Conservation (phyloP, 1,284 basidiomycete species). For the Earliella scabrosa region DNA sequence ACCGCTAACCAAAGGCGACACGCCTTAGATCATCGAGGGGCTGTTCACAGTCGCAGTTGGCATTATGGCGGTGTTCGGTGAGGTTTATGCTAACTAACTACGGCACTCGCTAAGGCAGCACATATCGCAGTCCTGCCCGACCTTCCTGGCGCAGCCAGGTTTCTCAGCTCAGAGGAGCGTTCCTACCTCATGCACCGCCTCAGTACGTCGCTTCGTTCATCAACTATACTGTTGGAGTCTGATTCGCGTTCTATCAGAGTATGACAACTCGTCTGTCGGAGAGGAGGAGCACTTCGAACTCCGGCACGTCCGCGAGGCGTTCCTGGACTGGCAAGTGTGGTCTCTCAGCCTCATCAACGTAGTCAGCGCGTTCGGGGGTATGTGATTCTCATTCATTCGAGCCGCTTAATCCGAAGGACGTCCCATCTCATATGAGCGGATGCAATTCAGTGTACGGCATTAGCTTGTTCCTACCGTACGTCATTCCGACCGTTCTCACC, state of each 20-base stretch:
- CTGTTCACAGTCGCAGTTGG: constrained; percentile 56
- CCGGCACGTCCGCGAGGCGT: constrained; percentile 56
- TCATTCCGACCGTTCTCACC: no score
- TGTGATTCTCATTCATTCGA: no score
- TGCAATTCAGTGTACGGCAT: constrained; percentile 22
- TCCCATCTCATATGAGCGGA: no score
- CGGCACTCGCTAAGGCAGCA: no score
- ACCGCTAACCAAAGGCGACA: no score
- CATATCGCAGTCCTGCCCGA: constrained; percentile 62
- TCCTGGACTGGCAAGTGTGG: constrained; percentile 72
- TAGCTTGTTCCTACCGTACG: constrained; percentile 27
- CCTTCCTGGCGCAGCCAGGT: constrained; percentile 57
- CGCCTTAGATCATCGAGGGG: constrained; percentile 64
- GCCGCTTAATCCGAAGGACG: no score
- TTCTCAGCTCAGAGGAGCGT: constrained; percentile 61
- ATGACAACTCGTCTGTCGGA: constrained; percentile 66
- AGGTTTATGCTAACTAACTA: no score
- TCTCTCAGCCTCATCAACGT: constrained; percentile 62
- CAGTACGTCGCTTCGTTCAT: constrained; percentile 40
- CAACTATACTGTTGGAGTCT: not conserved
- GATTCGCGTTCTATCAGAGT: constrained; percentile 41
- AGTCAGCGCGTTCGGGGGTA: no score
- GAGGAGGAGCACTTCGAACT: constrained; percentile 65
- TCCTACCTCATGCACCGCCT: constrained; percentile 62
- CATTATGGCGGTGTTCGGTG: constrained; percentile 50